Evolutionary conservation across 257 asterid genomes (phyloP).

Genomic region (Solanum virginianum): DNA sequence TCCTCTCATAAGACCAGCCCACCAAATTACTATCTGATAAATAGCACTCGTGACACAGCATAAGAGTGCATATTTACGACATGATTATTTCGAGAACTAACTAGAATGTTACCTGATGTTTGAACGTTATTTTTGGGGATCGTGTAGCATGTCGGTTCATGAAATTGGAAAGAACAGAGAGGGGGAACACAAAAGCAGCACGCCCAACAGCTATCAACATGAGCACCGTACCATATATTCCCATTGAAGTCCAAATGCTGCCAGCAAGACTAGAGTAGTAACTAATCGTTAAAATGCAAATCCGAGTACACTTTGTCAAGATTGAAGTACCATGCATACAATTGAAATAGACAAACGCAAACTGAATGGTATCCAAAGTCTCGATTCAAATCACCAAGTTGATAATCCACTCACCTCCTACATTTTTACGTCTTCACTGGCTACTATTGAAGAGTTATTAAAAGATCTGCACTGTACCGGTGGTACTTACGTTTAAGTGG

Average conservation of each 20-base stretch:
- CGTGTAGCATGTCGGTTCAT: slow-evolving; percentile 43
- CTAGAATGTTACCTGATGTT: slow-evolving; percentile 51
- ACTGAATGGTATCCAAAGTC: not conserved
- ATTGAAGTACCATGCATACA: not conserved
- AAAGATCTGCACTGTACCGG: not conserved
- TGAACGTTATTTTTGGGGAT: slow-evolving; percentile 39
- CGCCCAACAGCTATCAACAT: slow-evolving; percentile 67
- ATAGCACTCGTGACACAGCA: not conserved
- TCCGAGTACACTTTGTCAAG: not conserved
- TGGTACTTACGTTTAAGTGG: not conserved
- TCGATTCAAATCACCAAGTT: not conserved
- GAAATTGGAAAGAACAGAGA: slow-evolving; percentile 62
- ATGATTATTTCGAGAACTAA: not conserved
- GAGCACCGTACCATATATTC: slow-evolving; percentile 42
- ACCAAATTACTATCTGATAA: slow-evolving; percentile 67
- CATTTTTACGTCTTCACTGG: not conserved
- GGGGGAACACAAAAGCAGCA: slow-evolving; percentile 90
- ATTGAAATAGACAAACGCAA: not conserved
- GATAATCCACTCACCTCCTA: not conserved
- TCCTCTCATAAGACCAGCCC: slow-evolving; percentile 99
- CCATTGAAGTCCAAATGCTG: slow-evolving; percentile 46
- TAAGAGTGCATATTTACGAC: not conserved
- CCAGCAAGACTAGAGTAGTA: not conserved
- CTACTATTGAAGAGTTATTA: not conserved
- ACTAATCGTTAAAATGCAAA: not conserved